phyloP scores from a whole-genome alignment of 2,329 filamentous ascomycete genomes.

The Beauveria scarabaeidicola region DNA sequence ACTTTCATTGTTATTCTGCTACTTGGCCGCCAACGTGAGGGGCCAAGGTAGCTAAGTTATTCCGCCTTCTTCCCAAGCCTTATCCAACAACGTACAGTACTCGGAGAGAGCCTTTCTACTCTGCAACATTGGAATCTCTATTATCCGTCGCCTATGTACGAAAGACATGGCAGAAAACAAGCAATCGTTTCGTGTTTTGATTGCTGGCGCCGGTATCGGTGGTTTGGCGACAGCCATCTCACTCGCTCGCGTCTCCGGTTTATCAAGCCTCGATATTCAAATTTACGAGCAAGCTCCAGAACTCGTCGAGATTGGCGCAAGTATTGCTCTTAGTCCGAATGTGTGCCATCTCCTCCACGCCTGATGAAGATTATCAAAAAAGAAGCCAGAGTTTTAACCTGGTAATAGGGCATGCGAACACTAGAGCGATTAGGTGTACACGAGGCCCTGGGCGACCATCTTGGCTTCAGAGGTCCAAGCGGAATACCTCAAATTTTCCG shows the following conservation, averaged over 20 bases:
- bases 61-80: not conserved
- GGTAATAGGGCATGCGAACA: conserved; percentile 32
- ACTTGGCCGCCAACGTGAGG: not conserved
- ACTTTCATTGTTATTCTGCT: no score
- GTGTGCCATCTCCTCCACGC: conserved; percentile 11
- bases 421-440: conserved; percentile 37
- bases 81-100: not conserved
- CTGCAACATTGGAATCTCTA: no score
- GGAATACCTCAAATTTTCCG: conserved; percentile 5
- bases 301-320: conserved; percentile 37
- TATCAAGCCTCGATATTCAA: conserved; percentile 29
- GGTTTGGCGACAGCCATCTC: conserved; percentile 39
- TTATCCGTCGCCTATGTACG: not conserved
- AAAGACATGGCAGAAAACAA: not conserved
- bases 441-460: not conserved
- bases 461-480: conserved; percentile 1
- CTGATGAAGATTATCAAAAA: not conserved
- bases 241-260: conserved; percentile 28
- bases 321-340: conserved; percentile 42
- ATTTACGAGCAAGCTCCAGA: conserved; percentile 40
- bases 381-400: not conserved
- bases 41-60: not conserved
- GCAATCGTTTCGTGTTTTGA: conserved; percentile 7
- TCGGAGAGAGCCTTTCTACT: not conserved
- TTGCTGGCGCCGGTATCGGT: conserved; percentile 18